Base-by-base conservation (phyloP, 2,329 filamentous ascomycete species). In the Calonectria henricotiae region DNA sequence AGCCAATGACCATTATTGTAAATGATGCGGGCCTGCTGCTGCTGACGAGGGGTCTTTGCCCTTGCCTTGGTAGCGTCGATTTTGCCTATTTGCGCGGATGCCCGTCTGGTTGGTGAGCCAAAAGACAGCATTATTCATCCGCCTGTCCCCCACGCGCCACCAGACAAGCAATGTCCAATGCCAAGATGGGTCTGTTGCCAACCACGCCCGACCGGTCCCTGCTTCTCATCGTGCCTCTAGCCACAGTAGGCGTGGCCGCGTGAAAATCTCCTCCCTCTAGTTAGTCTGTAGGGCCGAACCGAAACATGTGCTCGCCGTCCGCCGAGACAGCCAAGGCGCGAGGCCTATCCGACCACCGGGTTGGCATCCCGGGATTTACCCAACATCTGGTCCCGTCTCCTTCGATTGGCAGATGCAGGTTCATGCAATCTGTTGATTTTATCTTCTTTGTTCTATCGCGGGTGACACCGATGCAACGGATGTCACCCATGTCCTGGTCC, bases 1-100 rank as follows among this genome's bases (percentile, higher is more conserved):
- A 39, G 51, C 51, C 51, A 58, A 58, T 58, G 51, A 32, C 25
- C 51, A 58, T 58, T 35, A 25, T 58, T 58, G 51, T 27, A 58
- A 58, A 58, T 39, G 51, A 41, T 58, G 11, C 32, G 7, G 20
- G 51, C 20, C 51, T 15, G 20, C 23, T 58, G 20, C 23, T 58
- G 35, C 51, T 58, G 51, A 58, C 51, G 17, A 46, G n/a, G 32
- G 35, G 27, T 7, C 27, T 30, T 7, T 30, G 27, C 27, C 37
- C 20, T n/a, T 23, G 20, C 51, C 32, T 23, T 39, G 35, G 51
- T 13, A 58, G 20, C 51, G 13, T 58, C 17, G 51, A 20, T 58
- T 58, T 41, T 58, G 51, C 51, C 51, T 58, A 58, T 58, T 58
- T 58, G 51, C 20, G 51, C 32, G 20, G 1, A 20, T 20, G 51